phyloP scores from a whole-genome alignment of 345 rosid species.

The Excoecaria cochinchinensis region DNA sequence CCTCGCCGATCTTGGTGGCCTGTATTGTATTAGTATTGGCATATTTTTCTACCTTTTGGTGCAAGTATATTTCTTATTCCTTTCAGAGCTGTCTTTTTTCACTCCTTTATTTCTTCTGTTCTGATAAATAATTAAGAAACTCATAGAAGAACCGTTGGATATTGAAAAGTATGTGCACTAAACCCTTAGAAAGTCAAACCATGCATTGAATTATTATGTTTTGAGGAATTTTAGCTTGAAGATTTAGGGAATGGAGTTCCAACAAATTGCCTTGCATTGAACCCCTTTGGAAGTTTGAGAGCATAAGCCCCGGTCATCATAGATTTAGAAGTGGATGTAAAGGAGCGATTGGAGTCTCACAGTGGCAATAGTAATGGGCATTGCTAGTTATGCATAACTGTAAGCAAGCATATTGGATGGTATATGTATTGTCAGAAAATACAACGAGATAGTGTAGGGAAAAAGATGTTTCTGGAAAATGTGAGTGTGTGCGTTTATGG shows the following conservation, averaged over 20 bases:
- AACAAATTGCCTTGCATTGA: neutral
- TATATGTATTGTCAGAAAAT: neutral
- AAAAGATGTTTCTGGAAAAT: neutral
- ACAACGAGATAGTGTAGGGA: neutral
- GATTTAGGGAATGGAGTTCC: neutral
- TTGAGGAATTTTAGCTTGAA: neutral
- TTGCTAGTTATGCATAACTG: neutral
- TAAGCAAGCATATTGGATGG: neutral
- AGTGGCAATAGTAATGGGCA: neutral
- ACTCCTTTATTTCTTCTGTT: neutral
- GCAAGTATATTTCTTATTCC: conserved; percentile 55
- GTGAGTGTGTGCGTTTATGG: neutral
- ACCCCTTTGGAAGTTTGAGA: neutral
- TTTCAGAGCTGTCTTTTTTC: neutral
- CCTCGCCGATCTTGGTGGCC: conserved; percentile 98
- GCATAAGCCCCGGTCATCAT: neutral
- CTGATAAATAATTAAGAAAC: neutral
- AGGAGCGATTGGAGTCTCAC: neutral
- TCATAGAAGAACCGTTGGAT: neutral
- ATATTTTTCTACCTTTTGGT: conserved; percentile 86
- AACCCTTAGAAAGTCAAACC: neutral
- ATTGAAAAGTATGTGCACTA: neutral
- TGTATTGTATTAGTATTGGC: conserved; percentile 89
- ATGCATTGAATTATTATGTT: neutral
- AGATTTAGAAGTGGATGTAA: neutral